A percentile compares a stretch with the other conserved stretches of the same genome.
These are phyloP conservation scores for Cladorrhinum sp. DNA, from an alignment of 2,329 filamentous ascomycete species.

Conservation along the genomic window DNA sequence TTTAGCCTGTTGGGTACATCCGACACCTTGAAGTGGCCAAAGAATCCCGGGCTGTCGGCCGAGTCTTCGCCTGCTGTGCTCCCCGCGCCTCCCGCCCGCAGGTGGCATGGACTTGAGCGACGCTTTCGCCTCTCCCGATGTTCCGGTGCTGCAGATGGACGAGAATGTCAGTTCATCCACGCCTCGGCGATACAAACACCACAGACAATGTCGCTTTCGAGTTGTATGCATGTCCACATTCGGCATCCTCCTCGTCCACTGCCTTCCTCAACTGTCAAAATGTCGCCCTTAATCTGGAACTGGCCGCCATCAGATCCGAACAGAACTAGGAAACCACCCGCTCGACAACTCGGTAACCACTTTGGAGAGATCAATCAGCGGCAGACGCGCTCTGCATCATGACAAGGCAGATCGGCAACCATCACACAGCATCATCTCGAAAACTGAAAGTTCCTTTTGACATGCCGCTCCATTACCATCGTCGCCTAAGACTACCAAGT, in stretches of 20 bases:
- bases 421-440: conserved; percentile 1
- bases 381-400: not conserved
- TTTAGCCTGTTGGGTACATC: conserved; percentile 23
- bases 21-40: conserved; percentile 9
- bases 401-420: conserved; percentile 1
- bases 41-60: conserved; percentile 19
- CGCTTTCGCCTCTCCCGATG: conserved; percentile 20
- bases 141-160: conserved; percentile 21
- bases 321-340: not conserved
- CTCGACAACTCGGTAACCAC: not conserved
- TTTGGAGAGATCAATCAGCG: not conserved
- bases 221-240: not conserved
- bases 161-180: conserved; percentile 2
- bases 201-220: not conserved
- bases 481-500: conserved; percentile 7
- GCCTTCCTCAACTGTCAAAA: not conserved
- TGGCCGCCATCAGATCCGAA: not conserved
- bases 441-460: not conserved
- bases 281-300: conserved; percentile 5
- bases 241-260: conserved; percentile 1
- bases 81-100: conserved; percentile 4
- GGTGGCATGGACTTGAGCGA: conserved; percentile 6
- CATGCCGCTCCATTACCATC: conserved; percentile 1
- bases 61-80: conserved; percentile 18
- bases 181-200: not conserved